Conservation (phyloP, 805 yeast species). For the Saccharomycopsis guyanensis region DNA sequence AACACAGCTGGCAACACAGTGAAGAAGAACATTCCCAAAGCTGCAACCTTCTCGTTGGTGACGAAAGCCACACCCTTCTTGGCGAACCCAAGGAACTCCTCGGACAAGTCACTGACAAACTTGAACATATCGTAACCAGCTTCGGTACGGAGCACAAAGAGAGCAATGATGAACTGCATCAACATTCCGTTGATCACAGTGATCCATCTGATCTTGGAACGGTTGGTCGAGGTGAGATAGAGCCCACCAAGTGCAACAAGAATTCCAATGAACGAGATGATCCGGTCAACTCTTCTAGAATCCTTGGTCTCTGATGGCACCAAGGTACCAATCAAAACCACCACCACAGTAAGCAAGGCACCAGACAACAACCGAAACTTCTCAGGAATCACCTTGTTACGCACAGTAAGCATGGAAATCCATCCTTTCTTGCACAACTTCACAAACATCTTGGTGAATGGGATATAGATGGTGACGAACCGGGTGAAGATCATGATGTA, state of each 20-base stretch:
- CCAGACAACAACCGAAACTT: slow-evolving; percentile 38
- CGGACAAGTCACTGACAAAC: slow-evolving; percentile 50
- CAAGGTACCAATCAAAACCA: slow-evolving; percentile 47
- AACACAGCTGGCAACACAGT: slow-evolving; percentile 55
- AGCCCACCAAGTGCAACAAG: slow-evolving; percentile 39
- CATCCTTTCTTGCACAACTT: slow-evolving; percentile 5
- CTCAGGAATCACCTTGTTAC: slow-evolving; percentile 36
- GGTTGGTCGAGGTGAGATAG: slow-evolving; percentile 39
- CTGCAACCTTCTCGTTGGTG: slow-evolving; percentile 35
- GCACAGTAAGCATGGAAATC: slow-evolving; percentile 5
- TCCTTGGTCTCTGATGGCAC: slow-evolving; percentile 40
- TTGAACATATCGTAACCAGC: slow-evolving; percentile 56
- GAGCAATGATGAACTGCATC: slow-evolving; percentile 51
- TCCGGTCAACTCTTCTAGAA: slow-evolving; percentile 44
- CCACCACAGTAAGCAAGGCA: slow-evolving; percentile 37
- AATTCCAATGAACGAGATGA: slow-evolving; percentile 49
- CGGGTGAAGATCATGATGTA: slow-evolving; percentile 45
- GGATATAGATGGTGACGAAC: slow-evolving; percentile 42
- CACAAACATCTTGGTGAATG: slow-evolving; percentile 21
- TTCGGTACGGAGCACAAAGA: slow-evolving; percentile 52
- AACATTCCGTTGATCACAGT: slow-evolving; percentile 54
- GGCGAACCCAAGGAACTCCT: slow-evolving; percentile 50
- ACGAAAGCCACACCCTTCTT: slow-evolving; percentile 55
- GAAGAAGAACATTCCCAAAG: slow-evolving; percentile 42
- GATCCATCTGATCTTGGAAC: slow-evolving; percentile 44